phyloP scores from a whole-genome alignment of 768 basidiomycete genomes.

The Leccinellum albellum region DNA sequence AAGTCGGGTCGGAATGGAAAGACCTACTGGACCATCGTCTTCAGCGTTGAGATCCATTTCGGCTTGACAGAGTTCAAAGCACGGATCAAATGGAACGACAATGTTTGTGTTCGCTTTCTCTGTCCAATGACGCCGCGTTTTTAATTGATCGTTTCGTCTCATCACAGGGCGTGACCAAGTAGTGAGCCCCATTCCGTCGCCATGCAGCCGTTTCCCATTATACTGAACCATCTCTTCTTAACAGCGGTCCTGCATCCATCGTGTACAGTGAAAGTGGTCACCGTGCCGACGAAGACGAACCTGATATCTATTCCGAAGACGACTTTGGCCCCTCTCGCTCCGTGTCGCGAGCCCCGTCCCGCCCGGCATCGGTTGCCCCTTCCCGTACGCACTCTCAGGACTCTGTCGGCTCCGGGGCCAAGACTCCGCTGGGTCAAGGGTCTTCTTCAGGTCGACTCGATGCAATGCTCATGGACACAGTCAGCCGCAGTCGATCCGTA shows the following conservation, averaged over 20 bases:
- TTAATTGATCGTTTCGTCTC: conserved; percentile 2
- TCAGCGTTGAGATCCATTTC: conserved; percentile 81
- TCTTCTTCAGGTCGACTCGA: conserved; percentile 27
- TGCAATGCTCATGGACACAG: conserved; percentile 26
- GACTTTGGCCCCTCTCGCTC: conserved; percentile 39
- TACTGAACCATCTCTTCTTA: neutral
- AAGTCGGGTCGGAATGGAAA: conserved; percentile 63
- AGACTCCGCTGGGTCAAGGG: conserved; percentile 31
- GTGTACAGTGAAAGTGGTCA: conserved; percentile 79
- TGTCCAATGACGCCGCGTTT: neutral
- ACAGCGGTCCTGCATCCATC: conserved; percentile 74
- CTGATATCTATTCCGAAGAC: conserved; percentile 62
- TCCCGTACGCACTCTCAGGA: conserved; percentile 57
- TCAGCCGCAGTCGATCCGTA: conserved; percentile 25
- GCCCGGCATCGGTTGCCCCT: conserved; percentile 43
- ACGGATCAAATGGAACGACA: conserved; percentile 78
- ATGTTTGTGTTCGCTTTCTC: conserved; percentile 41
- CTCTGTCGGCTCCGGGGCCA: conserved; percentile 29
- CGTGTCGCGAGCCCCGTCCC: conserved; percentile 36
- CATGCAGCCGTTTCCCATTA: neutral
- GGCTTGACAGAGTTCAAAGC: conserved; percentile 80
- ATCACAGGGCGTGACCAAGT: conserved; percentile 62
- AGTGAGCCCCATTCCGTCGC: conserved; percentile 43
- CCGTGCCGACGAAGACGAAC: conserved; percentile 70
- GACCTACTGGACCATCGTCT: conserved; percentile 81